These are phyloP conservation scores for Aspergillus sclerotiicarbonarius DNA, from an alignment of 495 filamentous ascomycete species.

Conservation along the genomic window DNA sequence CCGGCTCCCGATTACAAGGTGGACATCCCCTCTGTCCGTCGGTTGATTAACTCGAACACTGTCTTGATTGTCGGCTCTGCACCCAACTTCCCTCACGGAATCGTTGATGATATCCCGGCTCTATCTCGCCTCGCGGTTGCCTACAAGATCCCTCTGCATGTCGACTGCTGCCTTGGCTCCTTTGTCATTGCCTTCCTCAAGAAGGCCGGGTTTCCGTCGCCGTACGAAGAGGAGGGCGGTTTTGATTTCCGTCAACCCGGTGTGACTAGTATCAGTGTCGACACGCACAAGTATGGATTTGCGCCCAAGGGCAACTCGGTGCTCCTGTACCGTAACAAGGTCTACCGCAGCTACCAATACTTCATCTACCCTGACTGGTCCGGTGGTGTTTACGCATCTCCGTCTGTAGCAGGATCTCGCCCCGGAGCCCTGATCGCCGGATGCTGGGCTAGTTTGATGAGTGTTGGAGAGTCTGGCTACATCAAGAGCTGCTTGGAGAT, in stretches of 20 bases:
- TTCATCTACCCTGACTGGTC: constrained; percentile 94
- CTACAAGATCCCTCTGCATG: constrained; percentile 82
- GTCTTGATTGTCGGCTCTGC: constrained; percentile 91
- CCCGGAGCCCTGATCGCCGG: constrained; percentile 92
- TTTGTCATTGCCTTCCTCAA: constrained; percentile 91
- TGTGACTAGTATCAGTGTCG: constrained; percentile 91
- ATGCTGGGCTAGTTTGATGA: constrained; percentile 90
- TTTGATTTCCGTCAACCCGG: constrained; percentile 95
- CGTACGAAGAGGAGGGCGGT: constrained; percentile 61
- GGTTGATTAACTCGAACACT: constrained; percentile 95
- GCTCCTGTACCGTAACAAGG: constrained; percentile 78
- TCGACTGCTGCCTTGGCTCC: constrained; percentile 95
- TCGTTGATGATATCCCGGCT: constrained; percentile 88
- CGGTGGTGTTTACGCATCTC: constrained; percentile 93
- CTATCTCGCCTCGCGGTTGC: constrained; percentile 81
- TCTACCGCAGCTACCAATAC: constrained; percentile 85
- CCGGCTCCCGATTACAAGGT: constrained; percentile 84
- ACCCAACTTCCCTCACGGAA: constrained; percentile 96
- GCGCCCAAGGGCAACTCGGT: constrained; percentile 95
- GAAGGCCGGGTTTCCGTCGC: constrained; percentile 75
- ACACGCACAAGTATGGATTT: constrained; percentile 99
- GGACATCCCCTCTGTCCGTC: constrained; percentile 68
- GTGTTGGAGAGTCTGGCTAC: constrained; percentile 85
- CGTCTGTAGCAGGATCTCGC: constrained; percentile 83
- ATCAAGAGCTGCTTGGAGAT: constrained; percentile 80